A percentile compares a stretch with the other conserved stretches of the same genome.
Evolutionary conservation across 352 stramenopile species (phyloP).

Genomic region (Phytopythium vexans): DNA sequence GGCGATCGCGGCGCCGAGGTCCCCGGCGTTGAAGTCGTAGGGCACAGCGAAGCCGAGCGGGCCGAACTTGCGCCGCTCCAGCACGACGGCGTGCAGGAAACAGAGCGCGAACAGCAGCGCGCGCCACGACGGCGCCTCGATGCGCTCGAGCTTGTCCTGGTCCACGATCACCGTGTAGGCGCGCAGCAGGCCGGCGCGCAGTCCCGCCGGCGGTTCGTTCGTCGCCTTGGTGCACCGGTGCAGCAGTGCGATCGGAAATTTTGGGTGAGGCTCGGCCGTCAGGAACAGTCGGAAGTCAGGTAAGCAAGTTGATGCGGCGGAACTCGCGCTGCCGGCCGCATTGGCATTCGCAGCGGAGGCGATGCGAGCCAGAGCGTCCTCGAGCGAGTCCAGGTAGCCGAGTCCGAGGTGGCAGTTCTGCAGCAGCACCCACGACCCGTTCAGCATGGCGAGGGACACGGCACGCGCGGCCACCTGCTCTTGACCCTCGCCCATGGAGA

Average conservation of each 20-base stretch:
- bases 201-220: slow-evolving; percentile 67
- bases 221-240: slow-evolving; percentile 72
- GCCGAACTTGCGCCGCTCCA: slow-evolving; percentile 76
- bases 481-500: slow-evolving; percentile 81
- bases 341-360: slow-evolving; percentile 7
- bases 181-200: slow-evolving; percentile 67
- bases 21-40: slow-evolving; percentile 79
- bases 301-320: slow-evolving; percentile 7
- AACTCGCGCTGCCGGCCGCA: slow-evolving; percentile 4
- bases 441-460: slow-evolving; percentile 55
- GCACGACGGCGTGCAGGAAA: slow-evolving; percentile 78
- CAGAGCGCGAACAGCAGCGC: slow-evolving; percentile 66
- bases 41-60: slow-evolving; percentile 64
- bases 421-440: slow-evolving; percentile 76
- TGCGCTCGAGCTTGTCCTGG: slow-evolving; percentile 75
- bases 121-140: slow-evolving; percentile 63
- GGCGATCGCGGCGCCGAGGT: slow-evolving; percentile 57
- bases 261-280: slow-evolving; percentile 56
- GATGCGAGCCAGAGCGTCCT: slow-evolving; percentile 42
- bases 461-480: slow-evolving; percentile 54
- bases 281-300: slow-evolving; percentile 74
- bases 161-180: slow-evolving; percentile 75
- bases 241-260: slow-evolving; percentile 66
- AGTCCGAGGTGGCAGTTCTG: slow-evolving; percentile 80
- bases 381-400: slow-evolving; percentile 61